Base-by-base conservation (phyloP, 805 yeast genomes). In the Danielia reshetovae region DNA sequence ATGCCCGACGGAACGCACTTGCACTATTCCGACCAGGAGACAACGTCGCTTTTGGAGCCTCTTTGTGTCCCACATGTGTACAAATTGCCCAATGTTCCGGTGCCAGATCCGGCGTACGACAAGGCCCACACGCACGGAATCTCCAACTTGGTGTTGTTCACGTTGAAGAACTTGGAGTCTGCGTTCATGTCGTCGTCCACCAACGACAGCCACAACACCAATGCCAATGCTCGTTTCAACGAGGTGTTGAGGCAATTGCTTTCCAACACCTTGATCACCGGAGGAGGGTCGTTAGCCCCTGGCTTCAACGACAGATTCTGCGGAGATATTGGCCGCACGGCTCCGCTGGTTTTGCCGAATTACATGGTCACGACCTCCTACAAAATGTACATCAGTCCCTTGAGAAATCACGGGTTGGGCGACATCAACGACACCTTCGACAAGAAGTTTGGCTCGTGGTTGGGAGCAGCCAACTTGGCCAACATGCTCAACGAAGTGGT, bases 391-490 rank as follows among this genome's bases (percentile, higher is more conserved):
- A 43, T 45, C 17, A 43, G 48, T 11, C 52, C 53, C 11, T 45
- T 54, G 35, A 51, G 54, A 18, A 55, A 53, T 35, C 48, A 52
- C 32, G 52, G 44, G 17, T 37, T 51, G 14, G 57, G 58, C 23
- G 65, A 59, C 30, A 41, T 55, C 23, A 53, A 54, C 40, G 68
- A 63, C 19, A 45, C 51, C 12, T 64, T 69, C 49, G 87, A 81
- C 40, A 69, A 80, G 42, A 75, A 69, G 42, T 74, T 68, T 43
- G 75, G 81, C 32, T 66, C 74, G 16, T 81, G 88, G 88, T 60
- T 79, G 19, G 88, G 88, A n/a, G 86, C 87, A 1, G 74, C 80
- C 37, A 78, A 79, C 42, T 67, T 81, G 45, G 78, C 83, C 10
- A 70, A 74, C 28, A 70, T 77, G 67, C 75, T 81, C 31, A 79